Evolutionary conservation across 305 asterid genomes (phyloP), one percentile per base, ranked within the genome.

Genomic region (Rubia occidens): DNA sequence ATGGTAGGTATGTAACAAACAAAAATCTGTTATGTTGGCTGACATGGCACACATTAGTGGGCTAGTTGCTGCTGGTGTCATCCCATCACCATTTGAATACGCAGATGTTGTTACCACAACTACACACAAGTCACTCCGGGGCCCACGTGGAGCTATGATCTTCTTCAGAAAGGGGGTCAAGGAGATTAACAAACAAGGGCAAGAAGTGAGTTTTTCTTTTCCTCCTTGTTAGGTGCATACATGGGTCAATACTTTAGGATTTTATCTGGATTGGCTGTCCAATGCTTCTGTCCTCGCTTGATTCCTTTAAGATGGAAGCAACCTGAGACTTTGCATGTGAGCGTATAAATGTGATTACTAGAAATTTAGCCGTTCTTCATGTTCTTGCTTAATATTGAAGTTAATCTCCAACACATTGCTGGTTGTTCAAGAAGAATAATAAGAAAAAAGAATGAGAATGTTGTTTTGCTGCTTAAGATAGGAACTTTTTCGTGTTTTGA

Each of bases 31-130:
- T 51, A 37, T 92, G 84, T 83, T 92, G 89, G 97, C 97, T 64
- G 98, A 90, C 84, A 93, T 92, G 98, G 98, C 97, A 77, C 98
- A 93, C 72, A 93, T 93, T 60, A 93, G 98, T 84, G 98, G 98
- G 68, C 78, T 93, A 76, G 97, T 93, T 72, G 98, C 98, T 56
- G 96, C 95, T 78, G 98, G 95, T 70, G 98, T 90, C 76, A 86
- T 93, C 70, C 97, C 98, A 51, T 90, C 98, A 18, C 98, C 98
- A 58, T 93, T 93, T 75, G 96, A 87, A 54, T 88, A 82, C 78
- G 98, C 98, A 53, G 97, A 93, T 76, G 90, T 93, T 56, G 98
- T 93, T 64, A 90, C 98, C 66, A 90, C 98, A 32, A 93, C 98
- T 44, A 93, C 98, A 42, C 98, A 90, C 86, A 93, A 93, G 73